Conservation (phyloP, 768 basidiomycete genomes). For the Kondoa subrosea region DNA sequence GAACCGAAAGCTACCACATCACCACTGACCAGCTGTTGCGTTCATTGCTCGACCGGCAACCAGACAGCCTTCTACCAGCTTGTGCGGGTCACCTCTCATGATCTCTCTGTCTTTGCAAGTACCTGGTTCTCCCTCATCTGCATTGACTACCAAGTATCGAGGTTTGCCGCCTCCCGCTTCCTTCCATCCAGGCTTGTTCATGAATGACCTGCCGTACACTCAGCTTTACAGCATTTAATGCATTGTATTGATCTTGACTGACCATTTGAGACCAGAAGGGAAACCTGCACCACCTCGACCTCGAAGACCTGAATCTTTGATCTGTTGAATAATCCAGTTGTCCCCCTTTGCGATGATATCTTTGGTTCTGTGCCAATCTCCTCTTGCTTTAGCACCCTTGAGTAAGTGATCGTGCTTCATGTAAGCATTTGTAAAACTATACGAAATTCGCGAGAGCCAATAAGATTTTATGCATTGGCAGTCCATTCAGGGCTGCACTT, state of each 20-base stretch:
- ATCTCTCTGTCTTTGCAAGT: conserved; percentile 99
- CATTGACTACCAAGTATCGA: conserved; percentile 91
- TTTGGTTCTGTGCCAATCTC: conserved; percentile 97
- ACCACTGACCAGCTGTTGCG: conserved; percentile 49
- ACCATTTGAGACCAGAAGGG: conserved; percentile 88
- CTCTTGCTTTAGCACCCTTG: conserved; percentile 76
- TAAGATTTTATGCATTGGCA: background rate
- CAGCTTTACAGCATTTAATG: background rate
- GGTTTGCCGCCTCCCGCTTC: conserved; percentile 53
- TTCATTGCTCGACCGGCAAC: conserved; percentile 96
- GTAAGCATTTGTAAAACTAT: conserved; percentile 41
- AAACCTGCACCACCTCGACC: conserved; percentile 95
- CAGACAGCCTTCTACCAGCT: conserved; percentile 91
- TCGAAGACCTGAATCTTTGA: conserved; percentile 88
- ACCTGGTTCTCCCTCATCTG: conserved; percentile 95
- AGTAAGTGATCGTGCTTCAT: conserved; percentile 76
- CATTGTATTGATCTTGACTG: conserved; percentile 22
- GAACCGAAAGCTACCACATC: background rate
- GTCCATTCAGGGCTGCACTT: background rate
- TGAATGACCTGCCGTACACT: conserved; percentile 43
- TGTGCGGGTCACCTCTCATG: conserved; percentile 92
- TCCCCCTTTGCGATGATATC: conserved; percentile 91
- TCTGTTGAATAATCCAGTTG: conserved; percentile 84
- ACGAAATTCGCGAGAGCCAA: background rate
- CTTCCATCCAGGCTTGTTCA: conserved; percentile 99